Evolutionary conservation across 2,329 filamentous ascomycete species (phyloP), one percentile per base, ranked within the genome.

Genomic region (Pyrenophora graminea): DNA sequence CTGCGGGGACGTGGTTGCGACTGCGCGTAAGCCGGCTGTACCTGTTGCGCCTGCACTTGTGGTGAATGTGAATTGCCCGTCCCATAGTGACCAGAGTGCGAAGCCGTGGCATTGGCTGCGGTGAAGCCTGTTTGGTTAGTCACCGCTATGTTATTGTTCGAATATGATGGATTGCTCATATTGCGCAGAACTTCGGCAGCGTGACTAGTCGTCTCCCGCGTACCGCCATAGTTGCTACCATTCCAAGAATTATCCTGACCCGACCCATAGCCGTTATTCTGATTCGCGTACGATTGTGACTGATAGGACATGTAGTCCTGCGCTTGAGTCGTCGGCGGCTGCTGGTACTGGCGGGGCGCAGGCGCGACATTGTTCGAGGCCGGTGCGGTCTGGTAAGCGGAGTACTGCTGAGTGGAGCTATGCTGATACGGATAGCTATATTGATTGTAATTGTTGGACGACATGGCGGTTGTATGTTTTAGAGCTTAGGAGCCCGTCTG

Each of bases 101-200:
- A 40, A n/a, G 59, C 45, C 13, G 62, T 40, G n/a, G 55, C 40
- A 38, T 61, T 66, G 10, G 59, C 55, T 6, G 64, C 50, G 8
- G 61, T 62, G 54, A 67, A 68, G 19, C 51, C 55, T 5, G 68
- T 13, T 19, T 62, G 62, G 17, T 30, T 59, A 13, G 48, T 60
- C n/a, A 48, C 47, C 12, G 58, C 40, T 8, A 58, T 40, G n/a
- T 33, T 49, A 13, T 46, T 66, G 3, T 59, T 30, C 6, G 59
- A 55, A 47, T 70, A 68, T 7, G 58, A 41, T 4, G 60, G 62
- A 39, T 63, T 72, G 61, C 68, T 71, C 63, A 72, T 68, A 31
- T 67, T 69, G 37, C 51, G 62, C 39, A 72, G 45, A 17, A 67
- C 68, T 50, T 73, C 67, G 25, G 70, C 69, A 25, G 69, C 69